Evolutionary conservation across 257 asterid species (phyloP).

Genomic region (Solanum raphanifolium): DNA sequence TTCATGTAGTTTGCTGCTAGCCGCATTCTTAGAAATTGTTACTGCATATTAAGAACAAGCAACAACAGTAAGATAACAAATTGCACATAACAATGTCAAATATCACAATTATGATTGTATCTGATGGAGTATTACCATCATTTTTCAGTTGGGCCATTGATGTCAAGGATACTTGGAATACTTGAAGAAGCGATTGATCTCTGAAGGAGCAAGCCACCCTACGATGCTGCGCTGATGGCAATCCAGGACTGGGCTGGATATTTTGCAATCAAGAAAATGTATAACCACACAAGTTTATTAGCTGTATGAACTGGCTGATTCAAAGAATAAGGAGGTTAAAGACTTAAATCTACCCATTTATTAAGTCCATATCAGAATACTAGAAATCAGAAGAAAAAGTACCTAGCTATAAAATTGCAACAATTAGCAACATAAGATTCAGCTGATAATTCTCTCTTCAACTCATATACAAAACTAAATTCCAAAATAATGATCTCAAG

Average conservation of each 20-base stretch:
- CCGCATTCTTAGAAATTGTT: conserved; percentile 28
- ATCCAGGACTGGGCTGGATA: conserved; percentile 77
- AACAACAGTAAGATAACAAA: background rate
- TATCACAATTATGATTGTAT: background rate
- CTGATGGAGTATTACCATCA: conserved; percentile 45
- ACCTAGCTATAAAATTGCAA: background rate
- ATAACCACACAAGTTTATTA: conserved; percentile 1
- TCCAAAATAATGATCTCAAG: background rate
- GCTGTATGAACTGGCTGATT: background rate
- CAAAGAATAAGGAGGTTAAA: background rate
- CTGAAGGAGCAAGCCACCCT: conserved; percentile 90
- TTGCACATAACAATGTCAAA: background rate
- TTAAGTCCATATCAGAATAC: background rate
- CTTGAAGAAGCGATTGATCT: conserved; percentile 83
- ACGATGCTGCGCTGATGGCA: conserved; percentile 91
- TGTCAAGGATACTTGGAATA: conserved; percentile 87
- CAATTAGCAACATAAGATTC: background rate
- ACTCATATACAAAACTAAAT: background rate
- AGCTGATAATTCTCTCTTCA: background rate
- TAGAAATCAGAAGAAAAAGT: background rate
- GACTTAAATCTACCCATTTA: background rate
- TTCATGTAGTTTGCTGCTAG: conserved; percentile 66
- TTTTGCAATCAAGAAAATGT: conserved; percentile 7
- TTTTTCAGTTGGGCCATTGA: conserved; percentile 75
- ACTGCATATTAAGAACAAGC: background rate